phyloP scores from a whole-genome alignment of 75 land plant species.

The Selaginella tamariscina region DNA sequence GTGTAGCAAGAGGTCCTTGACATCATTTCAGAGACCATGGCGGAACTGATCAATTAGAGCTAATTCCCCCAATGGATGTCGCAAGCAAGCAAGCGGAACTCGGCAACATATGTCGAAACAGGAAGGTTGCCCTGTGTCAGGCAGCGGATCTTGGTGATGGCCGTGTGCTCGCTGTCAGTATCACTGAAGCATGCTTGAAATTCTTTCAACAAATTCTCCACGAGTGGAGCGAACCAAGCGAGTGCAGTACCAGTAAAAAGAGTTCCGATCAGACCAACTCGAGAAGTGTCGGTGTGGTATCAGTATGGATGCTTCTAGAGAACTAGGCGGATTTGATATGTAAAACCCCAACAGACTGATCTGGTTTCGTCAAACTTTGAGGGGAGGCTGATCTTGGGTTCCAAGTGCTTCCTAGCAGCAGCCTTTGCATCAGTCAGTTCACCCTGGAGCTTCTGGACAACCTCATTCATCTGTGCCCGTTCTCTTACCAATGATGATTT shows the following conservation, averaged over 20 bases:
- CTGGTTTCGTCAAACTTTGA: not conserved
- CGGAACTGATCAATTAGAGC: not conserved
- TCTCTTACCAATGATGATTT: too few relatives aligned
- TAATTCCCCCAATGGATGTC: not conserved
- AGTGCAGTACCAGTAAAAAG: not conserved
- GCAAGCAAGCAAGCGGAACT: not conserved
- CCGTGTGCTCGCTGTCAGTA: not conserved
- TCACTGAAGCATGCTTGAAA: not conserved
- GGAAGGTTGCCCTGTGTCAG: not conserved
- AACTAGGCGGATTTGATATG: not conserved
- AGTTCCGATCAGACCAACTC: not conserved
- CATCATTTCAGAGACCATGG: not conserved
- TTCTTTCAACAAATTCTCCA: not conserved
- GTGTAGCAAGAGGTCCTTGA: not conserved
- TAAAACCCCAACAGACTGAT: not conserved
- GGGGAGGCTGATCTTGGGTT: not conserved
- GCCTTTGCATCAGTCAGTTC: too few relatives aligned
- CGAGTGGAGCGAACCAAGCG: not conserved
- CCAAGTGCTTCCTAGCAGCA: too few relatives aligned
- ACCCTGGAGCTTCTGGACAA: too few relatives aligned
- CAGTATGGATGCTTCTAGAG: not conserved
- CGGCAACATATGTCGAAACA: not conserved
- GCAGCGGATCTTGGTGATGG: not conserved
- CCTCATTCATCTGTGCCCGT: too few relatives aligned
- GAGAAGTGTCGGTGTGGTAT: too few relatives aligned